These are phyloP conservation scores for Byssothecium circinans DNA, from an alignment of 2,329 filamentous ascomycete genomes.

Conservation along the genomic window DNA sequence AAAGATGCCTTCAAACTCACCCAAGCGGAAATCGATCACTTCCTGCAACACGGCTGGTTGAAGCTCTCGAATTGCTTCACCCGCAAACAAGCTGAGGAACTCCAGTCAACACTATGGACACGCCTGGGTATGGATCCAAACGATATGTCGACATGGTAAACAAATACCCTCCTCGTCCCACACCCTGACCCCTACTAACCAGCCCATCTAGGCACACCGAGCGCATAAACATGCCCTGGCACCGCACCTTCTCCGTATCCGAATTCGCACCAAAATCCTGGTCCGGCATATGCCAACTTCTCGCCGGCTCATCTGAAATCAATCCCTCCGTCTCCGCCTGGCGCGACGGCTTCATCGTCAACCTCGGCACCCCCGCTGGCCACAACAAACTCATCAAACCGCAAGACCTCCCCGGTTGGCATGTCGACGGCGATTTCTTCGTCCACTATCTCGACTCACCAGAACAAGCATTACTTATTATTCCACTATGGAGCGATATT, in stretches of 20 bases:
- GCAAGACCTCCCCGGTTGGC: constrained; percentile 61
- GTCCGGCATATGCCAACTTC: constrained; percentile 66
- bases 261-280: constrained; percentile 67
- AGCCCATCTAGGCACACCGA: constrained; percentile 46
- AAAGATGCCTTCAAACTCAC: constrained; percentile 42
- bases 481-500: constrained; percentile 68
- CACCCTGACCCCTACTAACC: background rate
- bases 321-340: constrained; percentile 55
- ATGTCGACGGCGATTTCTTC: constrained; percentile 73
- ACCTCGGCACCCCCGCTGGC: constrained; percentile 59
- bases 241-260: constrained; percentile 56
- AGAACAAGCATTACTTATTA: constrained; percentile 69
- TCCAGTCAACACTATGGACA: constrained; percentile 60
- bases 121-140: constrained; percentile 65
- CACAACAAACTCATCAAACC: constrained; percentile 56
- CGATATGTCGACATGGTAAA: constrained; percentile 65
- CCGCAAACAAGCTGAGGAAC: constrained; percentile 50
- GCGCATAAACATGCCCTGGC: constrained; percentile 66
- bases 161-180: background rate
- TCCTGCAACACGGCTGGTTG: constrained; percentile 59
- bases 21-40: constrained; percentile 54
- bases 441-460: constrained; percentile 71
- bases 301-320: constrained; percentile 58
- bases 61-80: constrained; percentile 58
- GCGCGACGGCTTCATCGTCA: constrained; percentile 70